Evolutionary conservation across 805 yeast species (phyloP).

Genomic region (Saturnispora quitensis): DNA sequence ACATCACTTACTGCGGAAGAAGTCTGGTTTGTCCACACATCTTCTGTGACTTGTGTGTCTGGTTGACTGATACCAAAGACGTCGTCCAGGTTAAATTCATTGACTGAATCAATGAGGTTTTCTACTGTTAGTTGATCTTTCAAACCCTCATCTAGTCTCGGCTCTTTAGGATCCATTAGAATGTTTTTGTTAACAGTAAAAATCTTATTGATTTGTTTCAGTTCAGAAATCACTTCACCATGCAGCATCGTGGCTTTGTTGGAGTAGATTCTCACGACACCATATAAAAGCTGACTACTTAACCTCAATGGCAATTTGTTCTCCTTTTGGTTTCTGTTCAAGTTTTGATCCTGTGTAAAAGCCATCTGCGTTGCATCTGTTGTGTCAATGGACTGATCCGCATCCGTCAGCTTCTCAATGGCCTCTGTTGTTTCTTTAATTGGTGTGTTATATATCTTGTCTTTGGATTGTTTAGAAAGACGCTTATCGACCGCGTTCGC

Average conservation of each 20-base stretch:
- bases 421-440: constrained; percentile 60
- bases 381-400: background rate
- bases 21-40: constrained; percentile 7
- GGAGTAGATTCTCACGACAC: constrained; percentile 80
- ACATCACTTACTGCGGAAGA: background rate
- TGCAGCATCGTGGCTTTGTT: constrained; percentile 73
- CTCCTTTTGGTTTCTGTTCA: constrained; percentile 8
- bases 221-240: constrained; percentile 75
- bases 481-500: constrained; percentile 71
- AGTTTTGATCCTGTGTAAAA: background rate
- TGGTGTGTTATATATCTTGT: constrained; percentile 55
- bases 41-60: constrained; percentile 3
- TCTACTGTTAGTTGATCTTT: constrained; percentile 73
- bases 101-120: constrained; percentile 63
- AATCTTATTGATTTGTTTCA: constrained; percentile 60
- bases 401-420: constrained; percentile 34
- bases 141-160: constrained; percentile 51
- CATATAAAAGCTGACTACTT: constrained; percentile 79
- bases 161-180: constrained; percentile 48
- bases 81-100: constrained; percentile 34
- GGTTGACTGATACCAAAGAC: constrained; percentile 15
- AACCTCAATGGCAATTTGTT: constrained; percentile 70
- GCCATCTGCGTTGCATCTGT: constrained; percentile 9
- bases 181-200: constrained; percentile 44
- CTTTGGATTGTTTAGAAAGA: constrained; percentile 50